phyloP scores from a whole-genome alignment of 768 basidiomycete species.

The Daedaleopsis sinensis region DNA sequence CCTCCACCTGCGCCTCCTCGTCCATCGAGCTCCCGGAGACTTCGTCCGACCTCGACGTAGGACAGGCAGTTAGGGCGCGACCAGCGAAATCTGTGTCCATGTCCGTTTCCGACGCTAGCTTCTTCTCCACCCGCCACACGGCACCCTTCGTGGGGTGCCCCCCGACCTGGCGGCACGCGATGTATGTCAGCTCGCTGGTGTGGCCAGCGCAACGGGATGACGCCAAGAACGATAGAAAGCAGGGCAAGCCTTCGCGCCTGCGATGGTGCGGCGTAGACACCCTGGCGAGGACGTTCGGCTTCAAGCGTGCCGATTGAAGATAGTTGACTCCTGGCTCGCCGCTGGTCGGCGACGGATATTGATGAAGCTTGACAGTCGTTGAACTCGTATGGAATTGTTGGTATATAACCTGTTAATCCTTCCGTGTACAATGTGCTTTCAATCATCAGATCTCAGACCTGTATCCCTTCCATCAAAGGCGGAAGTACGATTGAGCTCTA shows the following conservation, averaged over 20 bases:
- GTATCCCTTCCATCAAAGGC: too few species aligned
- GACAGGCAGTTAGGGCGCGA: not conserved
- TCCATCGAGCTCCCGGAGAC: not conserved
- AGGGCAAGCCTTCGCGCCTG: not conserved
- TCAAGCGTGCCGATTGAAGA: not conserved
- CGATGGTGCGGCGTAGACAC: not conserved
- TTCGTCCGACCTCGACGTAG: not conserved
- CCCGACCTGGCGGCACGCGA: constrained; percentile 23
- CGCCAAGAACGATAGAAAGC: not conserved
- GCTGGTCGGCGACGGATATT: not conserved
- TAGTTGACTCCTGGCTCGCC: not conserved
- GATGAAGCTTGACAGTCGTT: too few species aligned
- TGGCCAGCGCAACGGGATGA: constrained; percentile 11
- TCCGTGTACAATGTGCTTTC: too few species aligned
- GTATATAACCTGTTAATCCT: too few species aligned
- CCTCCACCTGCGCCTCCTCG: not conserved
- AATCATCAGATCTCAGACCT: too few species aligned
- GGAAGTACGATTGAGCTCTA: too few species aligned
- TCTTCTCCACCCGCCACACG: not conserved
- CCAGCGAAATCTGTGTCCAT: not conserved
- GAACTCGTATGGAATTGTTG: too few species aligned
- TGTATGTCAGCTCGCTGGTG: constrained; percentile 20
- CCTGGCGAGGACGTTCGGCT: not conserved
- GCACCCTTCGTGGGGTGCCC: not conserved
- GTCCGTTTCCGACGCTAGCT: not conserved